A percentile compares a stretch with the other conserved stretches of the same genome.
Evolutionary conservation across 148 eudicot genomes (phyloP).

Genomic region (Spergularia marina): DNA sequence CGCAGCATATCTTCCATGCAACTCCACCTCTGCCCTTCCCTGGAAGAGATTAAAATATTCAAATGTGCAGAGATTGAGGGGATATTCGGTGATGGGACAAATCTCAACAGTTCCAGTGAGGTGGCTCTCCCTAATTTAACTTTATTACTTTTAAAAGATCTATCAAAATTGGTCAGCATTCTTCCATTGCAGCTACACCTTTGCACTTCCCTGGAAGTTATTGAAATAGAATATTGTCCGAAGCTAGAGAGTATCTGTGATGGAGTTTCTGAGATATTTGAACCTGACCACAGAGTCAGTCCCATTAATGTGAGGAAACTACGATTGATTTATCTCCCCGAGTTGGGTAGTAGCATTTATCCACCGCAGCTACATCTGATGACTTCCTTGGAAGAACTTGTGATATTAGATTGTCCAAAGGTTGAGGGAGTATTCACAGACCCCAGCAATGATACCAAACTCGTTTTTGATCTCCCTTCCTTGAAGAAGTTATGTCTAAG

Average conservation of each 20-base stretch:
- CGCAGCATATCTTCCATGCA: neutral
- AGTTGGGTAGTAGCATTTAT: neutral
- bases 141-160: neutral
- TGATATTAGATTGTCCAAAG: neutral
- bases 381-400: neutral
- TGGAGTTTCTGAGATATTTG: too few relatives aligned
- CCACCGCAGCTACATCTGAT: neutral
- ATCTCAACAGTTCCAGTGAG: too few relatives aligned
- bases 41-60: neutral
- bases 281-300: too few relatives aligned
- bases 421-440: neutral
- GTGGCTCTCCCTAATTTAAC: neutral
- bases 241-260: neutral
- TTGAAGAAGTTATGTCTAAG: neutral
- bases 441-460: neutral
- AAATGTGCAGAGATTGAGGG: constrained; percentile 1
- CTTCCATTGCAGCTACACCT: neutral
- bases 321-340: neutral
- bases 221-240: neutral
- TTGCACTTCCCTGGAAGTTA: neutral
- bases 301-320: neutral
- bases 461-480: constrained; percentile 4
- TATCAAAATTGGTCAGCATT: neutral
- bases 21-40: neutral
- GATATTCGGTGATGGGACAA: neutral